phyloP scores from a whole-genome alignment of 495 filamentous ascomycete genomes.

The Bathelium albidoporum region DNA sequence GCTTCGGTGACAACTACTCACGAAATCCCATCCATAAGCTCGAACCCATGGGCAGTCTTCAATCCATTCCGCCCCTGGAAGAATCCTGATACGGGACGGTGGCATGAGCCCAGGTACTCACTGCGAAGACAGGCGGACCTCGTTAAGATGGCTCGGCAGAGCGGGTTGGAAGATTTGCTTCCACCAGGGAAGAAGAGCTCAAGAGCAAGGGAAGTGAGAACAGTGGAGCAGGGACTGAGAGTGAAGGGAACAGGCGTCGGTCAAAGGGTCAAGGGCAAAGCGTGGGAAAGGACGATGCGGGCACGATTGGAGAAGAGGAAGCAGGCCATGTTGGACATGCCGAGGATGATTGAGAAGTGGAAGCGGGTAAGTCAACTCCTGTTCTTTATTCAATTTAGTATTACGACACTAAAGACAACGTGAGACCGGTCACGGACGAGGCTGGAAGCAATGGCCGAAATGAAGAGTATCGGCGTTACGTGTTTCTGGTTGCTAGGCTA shows the following conservation, averaged over 20 bases:
- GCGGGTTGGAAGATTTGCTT: constrained; percentile 75
- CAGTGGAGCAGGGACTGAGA: constrained; percentile 60
- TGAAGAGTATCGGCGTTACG: constrained; percentile 17
- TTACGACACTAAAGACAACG: constrained; percentile 20
- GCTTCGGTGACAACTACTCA: constrained; percentile 44
- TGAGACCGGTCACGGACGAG: constrained; percentile 76
- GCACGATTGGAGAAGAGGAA: constrained; percentile 74
- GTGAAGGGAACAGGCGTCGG: constrained; percentile 87
- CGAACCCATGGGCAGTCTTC: constrained; percentile 17
- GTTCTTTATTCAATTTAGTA: not conserved
- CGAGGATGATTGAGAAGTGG: constrained; percentile 79
- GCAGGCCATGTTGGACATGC: constrained; percentile 91
- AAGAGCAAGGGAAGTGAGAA: constrained; percentile 51
- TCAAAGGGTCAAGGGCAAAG: constrained; percentile 89
- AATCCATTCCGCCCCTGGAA: constrained; percentile 72
- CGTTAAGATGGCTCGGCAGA: constrained; percentile 69
- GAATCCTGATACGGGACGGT: constrained; percentile 60
- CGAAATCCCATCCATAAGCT: not conserved
- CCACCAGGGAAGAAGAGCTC: constrained; percentile 69
- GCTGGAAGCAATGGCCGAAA: constrained; percentile 88
- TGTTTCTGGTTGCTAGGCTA: too few relatives aligned
- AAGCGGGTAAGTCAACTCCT: constrained; percentile 58
- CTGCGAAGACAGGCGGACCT: constrained; percentile 84
- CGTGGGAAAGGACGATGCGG: constrained; percentile 80
- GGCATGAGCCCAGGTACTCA: constrained; percentile 71